Base-by-base conservation (phyloP, 177 flowering plant genomes). In the Vitis hybrid region DNA sequence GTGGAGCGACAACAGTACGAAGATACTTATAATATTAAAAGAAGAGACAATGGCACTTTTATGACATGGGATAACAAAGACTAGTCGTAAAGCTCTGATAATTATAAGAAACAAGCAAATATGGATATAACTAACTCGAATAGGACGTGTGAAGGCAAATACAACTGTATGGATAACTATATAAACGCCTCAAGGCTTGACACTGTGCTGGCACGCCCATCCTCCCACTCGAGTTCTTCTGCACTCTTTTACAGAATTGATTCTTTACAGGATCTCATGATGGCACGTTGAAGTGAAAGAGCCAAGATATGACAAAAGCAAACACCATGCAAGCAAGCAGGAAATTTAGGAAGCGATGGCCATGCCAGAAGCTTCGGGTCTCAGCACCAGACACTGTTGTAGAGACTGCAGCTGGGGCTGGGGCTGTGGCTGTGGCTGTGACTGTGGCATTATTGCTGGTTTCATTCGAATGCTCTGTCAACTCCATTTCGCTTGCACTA, bases 261-360 rank as follows among this genome's bases (percentile, higher is more conserved):
- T 70, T 57, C 61, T 53, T 2, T 50, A 8, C 48, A 65, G 59
- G n/a, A 51, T 1, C 69, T 69, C 70, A 87, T 11, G 90, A 85
- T 51, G 93, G 90, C 62, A 92, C 86, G 45, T 90, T 86, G 83
- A 92, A 93, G 84, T 87, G 97, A 52, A 93, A 92, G 66, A 93
- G 93, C 98, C 97, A 92, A 18, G 96, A 90, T 67, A 93, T 82
- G 71, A 92, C 90, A 74, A 92, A 93, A 53, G 94, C 96, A 75
- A 93, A 89, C 5, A 92, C 93, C 93, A 91, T 85, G 69, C 96
- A 92, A 22, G 93, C 96, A 2, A 93, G 90, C 65, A 93, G 80
- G 72, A 87, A 88, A 70, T 92, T 93, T 19, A 92, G 79, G 77
- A 93, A 82, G n/a, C 94, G 87, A 62, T 89, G 95, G 15, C 96